Base-by-base conservation (phyloP, 2,329 filamentous ascomycete species). In the Botrytis tulipae region DNA sequence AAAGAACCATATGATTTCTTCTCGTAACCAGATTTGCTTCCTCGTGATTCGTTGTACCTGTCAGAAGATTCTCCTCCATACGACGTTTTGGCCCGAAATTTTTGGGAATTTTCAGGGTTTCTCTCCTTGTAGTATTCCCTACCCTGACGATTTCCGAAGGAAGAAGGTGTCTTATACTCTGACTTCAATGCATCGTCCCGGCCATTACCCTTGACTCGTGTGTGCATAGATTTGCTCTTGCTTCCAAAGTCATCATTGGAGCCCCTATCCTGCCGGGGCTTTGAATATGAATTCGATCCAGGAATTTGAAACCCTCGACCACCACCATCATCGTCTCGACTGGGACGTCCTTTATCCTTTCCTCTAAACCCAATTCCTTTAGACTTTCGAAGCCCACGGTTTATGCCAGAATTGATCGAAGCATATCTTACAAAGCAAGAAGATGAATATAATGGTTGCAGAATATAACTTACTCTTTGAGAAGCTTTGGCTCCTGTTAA, bases 391-490 rank as follows among this genome's bases (percentile, higher is more conserved):
- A 93, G 84, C 22, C 92, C 92, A 63, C 87, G 85, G 76, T 90
- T 88, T 78, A 94, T 94, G 61, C 91, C 91, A 16, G 91, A 92
- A 74, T 85, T 87, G 59, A 93, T 85, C 60, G 89, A 91, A 35
- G 87, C 86, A 79, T 83, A 79, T 74, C 86, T 85, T n/a, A 61
- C 59, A 35, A 63, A 51, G 35, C 42, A 69, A 46, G 66, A 37
- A 66, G 74, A 62, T 60, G 57, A 72, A 74, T 74, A 73, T 35
- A 59, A 32, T 40, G 66, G 66, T 37, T 40, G 57, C 35, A 70
- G 35, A 59, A 60, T 48, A 20, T 22, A 42, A 37, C 65, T 44
- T 71, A 54, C n/a, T 62, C 35, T 71, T 68, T 70, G 74, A n/a
- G 75, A 60, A 70, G 72, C 71, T 65, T 71, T 61, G 40, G 66